A percentile compares a stretch with the other conserved stretches of the same genome.
Evolutionary conservation across 2,329 filamentous ascomycete species (phyloP).

Genomic region (Trichoderma citrinoviride): DNA sequence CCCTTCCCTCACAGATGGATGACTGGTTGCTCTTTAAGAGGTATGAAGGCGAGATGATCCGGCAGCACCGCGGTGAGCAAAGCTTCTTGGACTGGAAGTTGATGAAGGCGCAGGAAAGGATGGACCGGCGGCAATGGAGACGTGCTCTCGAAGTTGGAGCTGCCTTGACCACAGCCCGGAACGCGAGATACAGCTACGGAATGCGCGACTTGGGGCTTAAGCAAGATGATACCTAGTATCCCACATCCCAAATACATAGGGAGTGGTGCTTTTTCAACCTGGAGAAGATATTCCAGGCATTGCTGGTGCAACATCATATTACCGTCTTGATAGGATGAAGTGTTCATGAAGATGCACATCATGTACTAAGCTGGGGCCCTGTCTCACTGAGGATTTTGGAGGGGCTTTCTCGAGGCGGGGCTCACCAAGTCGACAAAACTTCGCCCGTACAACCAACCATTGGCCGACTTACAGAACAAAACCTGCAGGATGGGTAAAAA

Average conservation of each 20-base stretch:
- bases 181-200: slow-evolving; percentile 15
- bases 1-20: slow-evolving; percentile 54
- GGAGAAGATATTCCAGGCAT: background rate
- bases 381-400: background rate
- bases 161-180: slow-evolving; percentile 26
- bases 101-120: slow-evolving; percentile 32
- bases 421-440: background rate
- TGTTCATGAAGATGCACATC: background rate
- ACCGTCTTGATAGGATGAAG: background rate
- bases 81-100: slow-evolving; percentile 44
- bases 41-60: slow-evolving; percentile 44
- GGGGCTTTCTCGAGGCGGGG: slow-evolving; percentile 15
- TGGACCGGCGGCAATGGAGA: slow-evolving; percentile 31
- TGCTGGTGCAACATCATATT: background rate
- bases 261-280: background rate
- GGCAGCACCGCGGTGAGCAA: slow-evolving; percentile 39
- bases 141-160: slow-evolving; percentile 30
- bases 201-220: background rate
- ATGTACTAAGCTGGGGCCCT: background rate
- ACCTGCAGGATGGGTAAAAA: slow-evolving; percentile 37
- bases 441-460: slow-evolving; percentile 4
- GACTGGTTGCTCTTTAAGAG: slow-evolving; percentile 54
- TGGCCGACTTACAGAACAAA: background rate
- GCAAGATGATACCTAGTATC: background rate
- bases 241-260: background rate